phyloP scores from a whole-genome alignment of 768 basidiomycete genomes.

The Boletus sp. region DNA sequence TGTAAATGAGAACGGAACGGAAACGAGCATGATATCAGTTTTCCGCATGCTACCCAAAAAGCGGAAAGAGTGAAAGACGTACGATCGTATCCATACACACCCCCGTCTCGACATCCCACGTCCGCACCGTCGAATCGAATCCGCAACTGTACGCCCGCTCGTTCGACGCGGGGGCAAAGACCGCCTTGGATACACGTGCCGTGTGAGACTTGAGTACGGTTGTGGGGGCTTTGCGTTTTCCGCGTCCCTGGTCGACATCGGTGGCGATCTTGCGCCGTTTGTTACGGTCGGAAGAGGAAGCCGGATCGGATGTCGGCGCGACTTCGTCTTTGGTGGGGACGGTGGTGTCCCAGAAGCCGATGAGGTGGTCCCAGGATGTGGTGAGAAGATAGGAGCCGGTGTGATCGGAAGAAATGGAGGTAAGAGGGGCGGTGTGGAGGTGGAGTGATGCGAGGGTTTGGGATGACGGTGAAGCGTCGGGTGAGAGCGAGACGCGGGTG shows the following conservation, averaged over 20 bases:
- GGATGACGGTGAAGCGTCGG: constrained; percentile 5
- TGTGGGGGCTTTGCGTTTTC: constrained; percentile 65
- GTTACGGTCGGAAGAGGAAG: constrained; percentile 37
- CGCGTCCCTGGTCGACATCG: constrained; percentile 29
- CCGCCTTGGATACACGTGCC: constrained; percentile 71
- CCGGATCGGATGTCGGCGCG: constrained; percentile 7
- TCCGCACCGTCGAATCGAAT: constrained; percentile 85
- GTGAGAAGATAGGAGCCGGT: constrained; percentile 70
- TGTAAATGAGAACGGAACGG: not conserved
- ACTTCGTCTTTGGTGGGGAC: constrained; percentile 68
- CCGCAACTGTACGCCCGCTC: constrained; percentile 70
- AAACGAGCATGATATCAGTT: not conserved
- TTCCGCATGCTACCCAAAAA: not conserved
- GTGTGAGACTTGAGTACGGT: constrained; percentile 82
- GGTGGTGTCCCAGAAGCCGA: constrained; percentile 76
- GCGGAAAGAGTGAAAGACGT: not conserved
- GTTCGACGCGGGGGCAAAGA: constrained; percentile 46
- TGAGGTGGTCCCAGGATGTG: constrained; percentile 81
- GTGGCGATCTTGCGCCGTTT: constrained; percentile 58
- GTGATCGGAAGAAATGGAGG: constrained; percentile 59
- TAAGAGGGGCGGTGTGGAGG: constrained; percentile 79
- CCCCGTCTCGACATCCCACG: constrained; percentile 84
- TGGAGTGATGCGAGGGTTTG: constrained; percentile 64
- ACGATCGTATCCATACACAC: constrained; percentile 72
- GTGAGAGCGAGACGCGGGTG: constrained; percentile 26